Conservation (phyloP, 257 asterid species). For the Solanum clarkiae region DNA sequence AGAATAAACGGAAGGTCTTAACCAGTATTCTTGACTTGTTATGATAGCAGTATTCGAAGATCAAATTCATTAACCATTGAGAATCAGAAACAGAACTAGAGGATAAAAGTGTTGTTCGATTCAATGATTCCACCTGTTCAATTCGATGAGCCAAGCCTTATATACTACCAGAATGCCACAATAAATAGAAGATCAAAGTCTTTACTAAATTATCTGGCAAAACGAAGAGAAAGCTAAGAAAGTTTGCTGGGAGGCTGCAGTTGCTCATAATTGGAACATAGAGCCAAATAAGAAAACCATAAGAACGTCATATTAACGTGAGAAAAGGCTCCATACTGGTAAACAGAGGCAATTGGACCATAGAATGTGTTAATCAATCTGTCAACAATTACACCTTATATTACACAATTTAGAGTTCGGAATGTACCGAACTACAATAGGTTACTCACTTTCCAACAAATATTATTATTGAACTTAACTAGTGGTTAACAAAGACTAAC, state of each 20-base stretch:
- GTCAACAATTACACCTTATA: background rate
- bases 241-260: background rate
- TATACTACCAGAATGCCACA: background rate
- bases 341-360: background rate
- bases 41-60: background rate
- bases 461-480: background rate
- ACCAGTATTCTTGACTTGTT: background rate
- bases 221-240: background rate
- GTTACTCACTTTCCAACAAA: background rate
- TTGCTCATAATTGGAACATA: background rate
- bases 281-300: background rate
- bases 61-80: background rate
- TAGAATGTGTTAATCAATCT: background rate
- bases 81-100: background rate
- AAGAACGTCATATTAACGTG: background rate
- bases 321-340: background rate
- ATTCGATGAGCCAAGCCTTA: background rate
- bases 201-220: background rate
- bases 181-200: background rate
- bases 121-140: background rate
- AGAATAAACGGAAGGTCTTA: background rate
- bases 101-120: background rate
- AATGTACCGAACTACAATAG: background rate
- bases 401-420: background rate
- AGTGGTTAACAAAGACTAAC: background rate